Evolutionary conservation across 768 basidiomycete species (phyloP), one percentile per base, ranked within the genome.

Genomic region (Boletellus ananiceps): DNA sequence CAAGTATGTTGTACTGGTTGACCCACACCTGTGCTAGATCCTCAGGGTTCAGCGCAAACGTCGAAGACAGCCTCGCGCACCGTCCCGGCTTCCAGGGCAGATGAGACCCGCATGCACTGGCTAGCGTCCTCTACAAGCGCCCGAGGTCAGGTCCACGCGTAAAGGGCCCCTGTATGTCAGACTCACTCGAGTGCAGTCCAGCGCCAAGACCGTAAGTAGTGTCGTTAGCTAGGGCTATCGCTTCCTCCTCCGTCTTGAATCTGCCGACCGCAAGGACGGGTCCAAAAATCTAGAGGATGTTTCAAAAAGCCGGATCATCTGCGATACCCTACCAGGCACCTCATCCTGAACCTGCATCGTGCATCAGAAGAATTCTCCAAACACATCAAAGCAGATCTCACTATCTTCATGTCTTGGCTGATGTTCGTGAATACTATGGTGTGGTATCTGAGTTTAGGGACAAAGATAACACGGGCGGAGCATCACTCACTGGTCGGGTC

Each of bases 131-230:
- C 86, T 65, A 41, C 18, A 16, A n/a, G 35, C 81, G 55, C 38
- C 46, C 54, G 33, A 47, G 8, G 13, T 51, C 35, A 55, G 32
- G 9, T 42, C 34, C n/a, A 9, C 40, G 23, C 43, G 19, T 32
- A 16, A 14, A 13, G 25, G 18, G 25, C 36, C 4, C 38, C n/a
- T 13, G 16, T 11, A 18, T 43, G 29, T 25, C n/a, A 29, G 18
- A 70, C 81, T 55, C 66, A 88, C 88, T 87, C 34, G 83, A 93
- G 69, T 94, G 92, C 43, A 97, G 73, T 8, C 89, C 95, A 13
- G 93, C 92, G 8, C 91, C 93, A 32, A 98, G 78, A 32, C 95
- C 95, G 66, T 95, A 97, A 42, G 74, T 79, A 6, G 93, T 91
- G 62, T 87, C 81, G 69, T 97, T 97, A 31, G 93, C 94, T 14